Evolutionary conservation across 768 basidiomycete species (phyloP).

Genomic region (Tylopilus felleus): DNA sequence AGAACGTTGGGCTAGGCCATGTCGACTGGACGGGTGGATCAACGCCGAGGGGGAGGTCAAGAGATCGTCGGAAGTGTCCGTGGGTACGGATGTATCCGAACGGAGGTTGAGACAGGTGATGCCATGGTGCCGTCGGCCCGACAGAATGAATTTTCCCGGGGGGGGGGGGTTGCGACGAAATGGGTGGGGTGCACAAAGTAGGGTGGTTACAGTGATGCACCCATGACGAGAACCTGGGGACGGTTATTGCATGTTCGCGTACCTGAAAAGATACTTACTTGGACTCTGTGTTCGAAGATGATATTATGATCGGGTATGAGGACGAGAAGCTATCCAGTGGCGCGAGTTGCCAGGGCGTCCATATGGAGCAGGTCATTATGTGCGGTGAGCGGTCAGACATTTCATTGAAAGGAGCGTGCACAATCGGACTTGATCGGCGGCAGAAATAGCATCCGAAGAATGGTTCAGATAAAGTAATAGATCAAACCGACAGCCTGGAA

Average conservation of each 20-base stretch:
- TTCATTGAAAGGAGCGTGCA: conserved; percentile 15
- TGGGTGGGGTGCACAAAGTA: not conserved
- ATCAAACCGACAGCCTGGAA: conserved; percentile 27
- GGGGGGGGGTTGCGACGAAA: not conserved
- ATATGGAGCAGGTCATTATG: conserved; percentile 9
- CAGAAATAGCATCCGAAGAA: conserved; percentile 26
- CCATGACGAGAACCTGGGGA: conserved; percentile 1
- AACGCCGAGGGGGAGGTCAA: conserved; percentile 1
- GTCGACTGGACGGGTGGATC: not conserved
- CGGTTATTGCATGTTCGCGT: conserved; percentile 5
- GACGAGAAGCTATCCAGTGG: conserved; percentile 13
- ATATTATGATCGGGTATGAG: not conserved
- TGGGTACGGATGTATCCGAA: conserved; percentile 27
- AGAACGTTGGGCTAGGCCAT: not conserved
- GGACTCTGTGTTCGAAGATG: not conserved
- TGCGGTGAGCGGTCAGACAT: conserved; percentile 11
- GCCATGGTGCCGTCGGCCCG: conserved; percentile 7
- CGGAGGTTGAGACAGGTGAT: conserved; percentile 24
- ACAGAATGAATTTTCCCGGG: conserved; percentile 7
- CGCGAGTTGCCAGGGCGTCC: conserved; percentile 13
- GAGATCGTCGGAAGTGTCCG: conserved; percentile 21
- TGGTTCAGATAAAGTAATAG: conserved; percentile 30
- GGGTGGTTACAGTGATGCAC: not conserved
- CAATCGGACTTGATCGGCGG: conserved; percentile 36
- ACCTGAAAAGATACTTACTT: conserved; percentile 14